These are phyloP conservation scores for Chaetomium fimeti DNA, from an alignment of 495 filamentous ascomycete genomes.

Conservation along the genomic window DNA sequence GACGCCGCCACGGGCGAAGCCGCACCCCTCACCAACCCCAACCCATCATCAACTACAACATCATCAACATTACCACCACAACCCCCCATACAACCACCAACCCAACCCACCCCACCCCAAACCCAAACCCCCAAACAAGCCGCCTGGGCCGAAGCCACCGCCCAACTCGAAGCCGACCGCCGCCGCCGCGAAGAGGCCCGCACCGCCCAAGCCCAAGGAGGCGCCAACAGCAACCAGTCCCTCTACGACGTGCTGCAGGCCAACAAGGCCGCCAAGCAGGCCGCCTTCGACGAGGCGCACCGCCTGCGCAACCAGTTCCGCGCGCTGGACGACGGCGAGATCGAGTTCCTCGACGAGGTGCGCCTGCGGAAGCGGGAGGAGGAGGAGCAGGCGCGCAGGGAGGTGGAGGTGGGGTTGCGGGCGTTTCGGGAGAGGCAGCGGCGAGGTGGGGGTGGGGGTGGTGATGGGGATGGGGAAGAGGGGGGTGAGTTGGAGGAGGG, in stretches of 20 bases:
- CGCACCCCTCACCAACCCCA: constrained; percentile 12
- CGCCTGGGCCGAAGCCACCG: constrained; percentile 71
- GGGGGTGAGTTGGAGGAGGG: constrained; percentile 20
- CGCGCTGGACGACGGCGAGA: constrained; percentile 87
- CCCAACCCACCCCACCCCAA: constrained; percentile 5
- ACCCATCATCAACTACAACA: background rate
- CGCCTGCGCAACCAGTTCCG: constrained; percentile 92
- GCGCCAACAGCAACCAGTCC: constrained; percentile 57
- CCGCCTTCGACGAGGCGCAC: constrained; percentile 88
- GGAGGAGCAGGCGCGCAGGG: constrained; percentile 69
- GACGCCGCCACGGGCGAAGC: constrained; percentile 51
- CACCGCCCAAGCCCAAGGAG: constrained; percentile 24
- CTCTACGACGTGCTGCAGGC: constrained; percentile 85
- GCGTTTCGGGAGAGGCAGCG: constrained; percentile 48
- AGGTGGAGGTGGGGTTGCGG: constrained; percentile 71
- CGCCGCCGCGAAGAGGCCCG: constrained; percentile 58
- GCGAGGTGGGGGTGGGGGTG: constrained; percentile 5
- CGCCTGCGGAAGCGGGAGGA: constrained; percentile 65
- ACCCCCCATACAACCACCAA: constrained; percentile 4
- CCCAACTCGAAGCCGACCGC: constrained; percentile 63
- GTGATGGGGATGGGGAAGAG: constrained; percentile 22
- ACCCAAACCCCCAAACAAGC: constrained; percentile 22
- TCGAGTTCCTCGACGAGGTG: constrained; percentile 84
- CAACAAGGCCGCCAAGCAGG: constrained; percentile 97
- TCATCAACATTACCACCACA: background rate